Base-by-base conservation (phyloP, 352 stramenopile genomes). In the Pythium pyrilobum region DNA sequence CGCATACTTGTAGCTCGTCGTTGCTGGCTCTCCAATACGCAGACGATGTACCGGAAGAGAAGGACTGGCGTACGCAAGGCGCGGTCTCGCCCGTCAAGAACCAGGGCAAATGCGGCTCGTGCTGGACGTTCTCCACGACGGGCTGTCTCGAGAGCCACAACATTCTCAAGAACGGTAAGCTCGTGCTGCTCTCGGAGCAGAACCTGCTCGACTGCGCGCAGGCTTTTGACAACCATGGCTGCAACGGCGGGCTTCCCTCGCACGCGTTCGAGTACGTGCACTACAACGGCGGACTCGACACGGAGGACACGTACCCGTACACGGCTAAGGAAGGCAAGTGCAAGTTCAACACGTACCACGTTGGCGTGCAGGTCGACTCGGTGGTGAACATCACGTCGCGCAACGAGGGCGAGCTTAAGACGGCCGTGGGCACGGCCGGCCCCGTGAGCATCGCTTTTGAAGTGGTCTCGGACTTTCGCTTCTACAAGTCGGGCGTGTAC, bases 91-190 rank as follows among this genome's bases (percentile, higher is more conserved):
- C 84, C 1, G 93, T 99, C 6, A 99, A 99, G 74, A 98, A 99
- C 68, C 97, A 99, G 70, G 97, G 95, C 49, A 81, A 91, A 31
- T 99, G 97, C 70, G 97, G 97, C 45, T 98, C 93, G 39, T 99
- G 97, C 81, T 99, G 97, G 96, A 94, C 96, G 13, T 99, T 99
- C 78, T 98, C 95, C 16, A 96, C 96, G 11, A 99, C 96, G 13
- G 97, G 97, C 15, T 91, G 91, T 33, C 89, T 99, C 43, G 97
- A 99, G 80, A 98, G 96, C 56, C 93, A 97, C 66, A 72, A 97
- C 55, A 98, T 95, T 66, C 75, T 99, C 37, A 92, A 96, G 54
- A 96, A 88, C 54, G 88, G 87, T 18, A 73, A 95, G 59, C 87
- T 98, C 9, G 73, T 92, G 12, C 75, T 90, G 55, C 78, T 99